Percentiles rank a stretch among this genome's conserved stretches.
Conservation (phyloP, 208 protist species). For the Leishmania amazonensis region DNA sequence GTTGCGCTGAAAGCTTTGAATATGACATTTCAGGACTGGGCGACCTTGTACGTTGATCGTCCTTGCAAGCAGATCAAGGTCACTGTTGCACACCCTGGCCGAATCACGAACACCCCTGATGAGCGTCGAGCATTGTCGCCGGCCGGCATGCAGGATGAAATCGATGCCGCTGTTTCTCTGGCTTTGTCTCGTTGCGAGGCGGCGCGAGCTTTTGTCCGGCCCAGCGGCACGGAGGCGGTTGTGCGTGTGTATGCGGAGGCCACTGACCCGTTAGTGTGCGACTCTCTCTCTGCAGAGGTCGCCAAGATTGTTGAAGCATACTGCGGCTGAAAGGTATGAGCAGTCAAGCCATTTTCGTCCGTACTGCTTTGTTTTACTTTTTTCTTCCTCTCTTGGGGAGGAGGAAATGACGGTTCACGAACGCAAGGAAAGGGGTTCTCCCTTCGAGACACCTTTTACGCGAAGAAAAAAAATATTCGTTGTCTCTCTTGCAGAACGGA, state of each 20-base stretch:
- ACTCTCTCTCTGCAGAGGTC: conserved; percentile 38
- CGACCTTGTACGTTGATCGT: conserved; percentile 56
- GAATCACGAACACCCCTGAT: conserved; percentile 75
- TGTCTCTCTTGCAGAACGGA: neutral
- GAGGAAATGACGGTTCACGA: neutral
- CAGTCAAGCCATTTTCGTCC: neutral
- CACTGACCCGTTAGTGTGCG: conserved; percentile 29
- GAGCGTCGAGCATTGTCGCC: conserved; percentile 67
- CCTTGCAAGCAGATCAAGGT: conserved; percentile 69
- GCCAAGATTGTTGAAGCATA: conserved; percentile 40
- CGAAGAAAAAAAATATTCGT: neutral
- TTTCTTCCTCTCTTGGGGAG: neutral
- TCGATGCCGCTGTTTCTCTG: conserved; percentile 66
- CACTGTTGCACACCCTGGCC: conserved; percentile 42
- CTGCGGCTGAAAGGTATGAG: conserved; percentile 24
- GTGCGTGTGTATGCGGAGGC: conserved; percentile 92
- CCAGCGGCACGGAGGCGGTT: conserved; percentile 95
- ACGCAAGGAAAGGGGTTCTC: neutral
- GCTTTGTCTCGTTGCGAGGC: conserved; percentile 1
- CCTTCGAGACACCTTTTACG: neutral
- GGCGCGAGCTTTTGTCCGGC: conserved; percentile 90
- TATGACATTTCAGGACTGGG: conserved; percentile 54
- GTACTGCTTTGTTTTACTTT: conserved; percentile 2
- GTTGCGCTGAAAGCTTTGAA: conserved; percentile 46
- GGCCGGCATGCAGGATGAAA: conserved; percentile 76